Base-by-base conservation (phyloP, 805 yeast genomes). In the Saturnispora serradocipensis region DNA sequence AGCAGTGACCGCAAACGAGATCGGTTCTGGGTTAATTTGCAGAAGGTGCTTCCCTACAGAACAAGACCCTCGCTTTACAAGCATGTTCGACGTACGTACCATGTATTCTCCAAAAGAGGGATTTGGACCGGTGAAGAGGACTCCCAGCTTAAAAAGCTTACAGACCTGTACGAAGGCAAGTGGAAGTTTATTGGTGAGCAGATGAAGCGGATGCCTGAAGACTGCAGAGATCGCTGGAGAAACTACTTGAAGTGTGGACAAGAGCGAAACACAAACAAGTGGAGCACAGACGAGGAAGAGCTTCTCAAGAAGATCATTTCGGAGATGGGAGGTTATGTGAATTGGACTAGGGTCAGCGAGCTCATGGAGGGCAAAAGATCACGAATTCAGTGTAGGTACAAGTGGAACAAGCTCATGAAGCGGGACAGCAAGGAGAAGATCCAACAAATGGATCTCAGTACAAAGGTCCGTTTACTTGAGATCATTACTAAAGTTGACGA, bases 151-250 rank as follows among this genome's bases (percentile, higher is more conserved):
- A 80, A 80, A 1, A 75, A 74, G 50, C 69, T 87, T 48, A 86
- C 87, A 10, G 66, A 75, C 9, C 80, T 81, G 25, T 77, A 80
- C 58, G 88, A 82, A 53, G 88, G 93, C 16, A 88, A 86, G 62
- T 91, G 98, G 98, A 88, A 88, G 58, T 72, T 74, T 40, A 86
- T 91, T 54, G 97, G 97, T 7, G 76, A 76, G 49, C 71, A 72
- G 7, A 73, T 91, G 79, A 88, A 86, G 13, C 74, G 98, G 61
- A 91, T 91, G 98, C 97, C 98, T 0, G 98, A 91, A 63, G 98
- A 91, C 68, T 90, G 97, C 67, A 77, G 98, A 59, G 98, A 91
- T 66, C 75, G 98, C 59, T 91, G 96, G 96, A 76, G 98, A 67
- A 91, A 91, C 65, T 91, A 90, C 64, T 86, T 90, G 56, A 90